phyloP scores from a whole-genome alignment of 768 basidiomycete species.

The Trichaptum fuscoviolaceum region DNA sequence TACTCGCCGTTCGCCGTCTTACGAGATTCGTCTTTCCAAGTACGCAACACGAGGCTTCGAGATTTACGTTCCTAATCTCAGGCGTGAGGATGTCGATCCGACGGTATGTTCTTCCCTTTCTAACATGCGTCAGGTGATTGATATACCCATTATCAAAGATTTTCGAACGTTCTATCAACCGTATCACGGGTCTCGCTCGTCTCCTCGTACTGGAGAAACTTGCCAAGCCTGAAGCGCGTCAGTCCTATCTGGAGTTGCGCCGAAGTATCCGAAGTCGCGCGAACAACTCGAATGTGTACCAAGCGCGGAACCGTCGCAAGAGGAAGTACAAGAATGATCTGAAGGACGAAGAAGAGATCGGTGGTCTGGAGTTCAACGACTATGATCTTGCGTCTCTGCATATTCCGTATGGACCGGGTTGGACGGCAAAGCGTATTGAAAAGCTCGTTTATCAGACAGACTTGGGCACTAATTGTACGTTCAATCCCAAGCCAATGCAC shows the following conservation, averaged over 20 bases:
- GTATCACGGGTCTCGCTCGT: constrained; percentile 55
- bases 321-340: constrained; percentile 51
- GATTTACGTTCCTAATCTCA: constrained; percentile 48
- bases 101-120: constrained; percentile 33
- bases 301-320: constrained; percentile 27
- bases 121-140: neutral
- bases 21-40: constrained; percentile 58
- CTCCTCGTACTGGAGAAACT: constrained; percentile 59
- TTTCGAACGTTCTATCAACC: constrained; percentile 51
- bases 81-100: constrained; percentile 50
- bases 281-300: constrained; percentile 17
- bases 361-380: constrained; percentile 49
- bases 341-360: constrained; percentile 37
- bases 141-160: constrained; percentile 34
- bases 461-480: constrained; percentile 52
- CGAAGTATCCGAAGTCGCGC: constrained; percentile 48
- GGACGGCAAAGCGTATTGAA: constrained; percentile 51
- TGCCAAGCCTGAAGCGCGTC: constrained; percentile 37
- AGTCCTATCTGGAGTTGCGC: constrained; percentile 41
- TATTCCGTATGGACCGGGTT: constrained; percentile 58
- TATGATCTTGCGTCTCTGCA: constrained; percentile 52
- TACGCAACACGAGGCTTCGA: constrained; percentile 52
- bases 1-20: constrained; percentile 58
- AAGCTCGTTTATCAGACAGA: constrained; percentile 56
- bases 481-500: neutral